Base-by-base conservation (phyloP, 2,329 filamentous ascomycete genomes). In the Chrysoporthe cubensis region DNA sequence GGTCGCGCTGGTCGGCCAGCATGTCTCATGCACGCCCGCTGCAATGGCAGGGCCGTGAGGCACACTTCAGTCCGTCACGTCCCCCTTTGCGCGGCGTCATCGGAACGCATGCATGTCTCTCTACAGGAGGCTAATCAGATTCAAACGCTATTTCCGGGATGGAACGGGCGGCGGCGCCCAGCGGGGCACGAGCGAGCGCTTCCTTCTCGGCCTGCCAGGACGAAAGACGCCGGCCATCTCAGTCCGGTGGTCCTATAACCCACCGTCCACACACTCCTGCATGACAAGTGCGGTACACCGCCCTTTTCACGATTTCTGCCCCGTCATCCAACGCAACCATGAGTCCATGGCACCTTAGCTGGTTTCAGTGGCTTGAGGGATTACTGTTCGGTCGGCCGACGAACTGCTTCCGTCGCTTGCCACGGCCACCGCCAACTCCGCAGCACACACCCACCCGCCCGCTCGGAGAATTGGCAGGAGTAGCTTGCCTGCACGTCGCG, bases 51-150 rank as follows among this genome's bases (percentile, higher is more conserved):
- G 61, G 56, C 54, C 13, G 43, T 59, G 62, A 69, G 62, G 68
- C 68, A 67, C 65, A 67, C 26, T 64, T 68, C 59, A 63, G 66
- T 64, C 67, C 67, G 66, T 64, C 65, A 62, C 63, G 13, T 57
- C 44, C 62, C 52, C 59, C 64, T 64, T 65, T 37, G 48, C 44
- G 50, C 68, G 61, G 65, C 68, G 62, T 69, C 68, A 67, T 69
- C 61, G 67, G 66, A 57, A 64, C 50, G 56, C 54, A 61, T 66
- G 64, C 61, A 64, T 54, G 56, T 69, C 42, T 69, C 42, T 60
- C 42, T 46, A 14, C 46, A 61, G 54, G 32, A 46, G 60, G 57
- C 64, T 64, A 46, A 62, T 62, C 66, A 64, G 56, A 67, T 62
- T 60, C 43, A 34, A 60, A 69, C 64, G 59, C 67, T 67, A 67